These are phyloP conservation scores for Eucalyptus tenuipes DNA, from an alignment of 345 rosid genomes.

Conservation along the genomic window DNA sequence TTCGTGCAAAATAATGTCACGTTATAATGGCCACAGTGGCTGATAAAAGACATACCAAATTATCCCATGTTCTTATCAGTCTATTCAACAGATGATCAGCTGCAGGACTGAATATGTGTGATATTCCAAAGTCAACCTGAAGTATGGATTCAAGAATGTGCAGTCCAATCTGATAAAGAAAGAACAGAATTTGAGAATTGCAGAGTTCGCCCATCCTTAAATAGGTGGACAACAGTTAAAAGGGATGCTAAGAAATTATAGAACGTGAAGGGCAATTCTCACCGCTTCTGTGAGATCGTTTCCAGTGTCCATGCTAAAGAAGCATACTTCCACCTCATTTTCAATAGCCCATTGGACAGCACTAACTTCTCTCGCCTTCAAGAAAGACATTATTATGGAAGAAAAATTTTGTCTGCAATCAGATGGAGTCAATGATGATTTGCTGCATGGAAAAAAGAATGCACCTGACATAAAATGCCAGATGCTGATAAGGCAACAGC, in stretches of 20 bases:
- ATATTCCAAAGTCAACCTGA: neutral
- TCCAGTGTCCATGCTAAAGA: neutral
- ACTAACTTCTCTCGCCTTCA: neutral
- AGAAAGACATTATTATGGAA: neutral
- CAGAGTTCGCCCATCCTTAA: neutral
- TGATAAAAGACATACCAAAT: neutral
- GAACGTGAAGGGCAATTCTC: neutral
- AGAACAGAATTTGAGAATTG: neutral
- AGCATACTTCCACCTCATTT: neutral
- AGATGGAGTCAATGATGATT: neutral
- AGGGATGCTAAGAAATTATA: neutral
- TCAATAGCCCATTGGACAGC: neutral
- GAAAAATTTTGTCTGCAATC: neutral
- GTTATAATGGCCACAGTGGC: neutral
- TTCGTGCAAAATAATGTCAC: neutral
- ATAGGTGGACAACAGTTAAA: neutral
- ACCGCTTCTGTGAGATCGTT: neutral
- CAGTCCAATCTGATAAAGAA: neutral
- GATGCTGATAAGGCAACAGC: neutral
- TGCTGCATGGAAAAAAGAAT: neutral
- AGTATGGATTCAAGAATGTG: slow-evolving; percentile 1
- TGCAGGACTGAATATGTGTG: neutral
- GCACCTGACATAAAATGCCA: neutral
- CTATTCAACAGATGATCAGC: neutral
- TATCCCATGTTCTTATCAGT: neutral